Conservation (phyloP, 2,329 filamentous ascomycete species). For the Neopestalotiopsis sp. region DNA sequence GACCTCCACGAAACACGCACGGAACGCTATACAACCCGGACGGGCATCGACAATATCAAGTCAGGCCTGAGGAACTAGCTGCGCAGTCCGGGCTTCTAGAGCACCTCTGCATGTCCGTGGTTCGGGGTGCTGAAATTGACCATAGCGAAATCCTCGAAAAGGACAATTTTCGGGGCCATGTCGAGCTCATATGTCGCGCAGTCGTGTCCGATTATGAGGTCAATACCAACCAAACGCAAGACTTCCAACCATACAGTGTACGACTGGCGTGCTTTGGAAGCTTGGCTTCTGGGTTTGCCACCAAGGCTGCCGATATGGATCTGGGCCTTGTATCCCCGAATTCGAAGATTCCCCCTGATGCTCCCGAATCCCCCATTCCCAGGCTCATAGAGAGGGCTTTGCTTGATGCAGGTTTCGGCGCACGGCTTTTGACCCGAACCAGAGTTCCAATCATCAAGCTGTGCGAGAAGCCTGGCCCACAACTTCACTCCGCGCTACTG, state of each 20-base stretch:
- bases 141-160: constrained; percentile 70
- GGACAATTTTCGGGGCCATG: constrained; percentile 68
- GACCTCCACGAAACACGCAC: constrained; percentile 29
- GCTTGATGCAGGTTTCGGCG: constrained; percentile 74
- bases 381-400: constrained; percentile 78
- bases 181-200: constrained; percentile 69
- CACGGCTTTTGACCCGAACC: constrained; percentile 77
- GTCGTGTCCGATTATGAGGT: constrained; percentile 61
- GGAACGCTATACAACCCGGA: constrained; percentile 38
- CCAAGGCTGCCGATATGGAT: constrained; percentile 90
- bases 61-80: constrained; percentile 51
- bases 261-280: constrained; percentile 82
- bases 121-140: constrained; percentile 68
- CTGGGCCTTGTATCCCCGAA: constrained; percentile 75
- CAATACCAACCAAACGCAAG: constrained; percentile 40
- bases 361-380: constrained; percentile 68
- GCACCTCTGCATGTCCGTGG: constrained; percentile 50
- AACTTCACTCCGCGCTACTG: constrained; percentile 65
- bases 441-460: constrained; percentile 89
- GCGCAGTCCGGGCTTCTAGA: constrained; percentile 57
- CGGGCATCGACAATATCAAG: constrained; percentile 33
- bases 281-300: constrained; percentile 83
- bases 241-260: constrained; percentile 63
- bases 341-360: constrained; percentile 59
- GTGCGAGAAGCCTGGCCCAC: constrained; percentile 71